Conservation (phyloP, 2,329 filamentous ascomycete species). For the Xylaria sp. region DNA sequence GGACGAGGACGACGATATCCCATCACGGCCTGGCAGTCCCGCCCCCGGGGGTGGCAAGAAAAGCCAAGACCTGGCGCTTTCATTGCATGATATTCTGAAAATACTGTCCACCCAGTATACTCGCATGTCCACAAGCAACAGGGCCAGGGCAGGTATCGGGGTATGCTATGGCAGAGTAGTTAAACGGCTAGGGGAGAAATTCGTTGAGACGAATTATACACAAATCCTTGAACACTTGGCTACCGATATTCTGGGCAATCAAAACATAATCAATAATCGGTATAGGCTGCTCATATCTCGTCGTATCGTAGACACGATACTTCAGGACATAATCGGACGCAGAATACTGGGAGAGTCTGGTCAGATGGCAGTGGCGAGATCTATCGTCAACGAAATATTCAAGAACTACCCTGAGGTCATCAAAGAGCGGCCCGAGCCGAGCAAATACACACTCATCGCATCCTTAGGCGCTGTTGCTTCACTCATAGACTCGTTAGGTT, state of each 20-base stretch:
- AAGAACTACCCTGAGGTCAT: conserved; percentile 94
- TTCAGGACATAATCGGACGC: conserved; percentile 84
- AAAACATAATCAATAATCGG: conserved; percentile 81
- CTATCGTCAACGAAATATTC: conserved; percentile 85
- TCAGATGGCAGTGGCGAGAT: conserved; percentile 83
- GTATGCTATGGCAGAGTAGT: conserved; percentile 88
- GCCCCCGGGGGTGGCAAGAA: conserved; percentile 73
- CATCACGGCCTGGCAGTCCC: conserved; percentile 76
- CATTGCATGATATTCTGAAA: conserved; percentile 80
- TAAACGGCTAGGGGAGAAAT: conserved; percentile 79
- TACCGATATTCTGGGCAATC: conserved; percentile 80
- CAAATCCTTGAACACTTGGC: conserved; percentile 85
- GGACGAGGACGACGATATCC: conserved; percentile 77
- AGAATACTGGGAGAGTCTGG: conserved; percentile 89
- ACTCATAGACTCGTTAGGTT: conserved; percentile 82
- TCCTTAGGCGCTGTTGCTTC: conserved; percentile 82
- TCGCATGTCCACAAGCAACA: conserved; percentile 80
- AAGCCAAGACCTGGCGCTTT: conserved; percentile 76
- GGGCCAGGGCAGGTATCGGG: conserved; percentile 82
- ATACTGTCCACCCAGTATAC: conserved; percentile 85
- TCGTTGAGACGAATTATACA: conserved; percentile 85
- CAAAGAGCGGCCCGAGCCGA: conserved; percentile 87
- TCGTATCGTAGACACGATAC: conserved; percentile 82
- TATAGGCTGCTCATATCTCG: conserved; percentile 88
- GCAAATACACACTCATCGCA: conserved; percentile 84